Evolutionary conservation across 139 green algal genomes (phyloP).

Genomic region (Auxenochlorella pyrenoidosa): DNA sequence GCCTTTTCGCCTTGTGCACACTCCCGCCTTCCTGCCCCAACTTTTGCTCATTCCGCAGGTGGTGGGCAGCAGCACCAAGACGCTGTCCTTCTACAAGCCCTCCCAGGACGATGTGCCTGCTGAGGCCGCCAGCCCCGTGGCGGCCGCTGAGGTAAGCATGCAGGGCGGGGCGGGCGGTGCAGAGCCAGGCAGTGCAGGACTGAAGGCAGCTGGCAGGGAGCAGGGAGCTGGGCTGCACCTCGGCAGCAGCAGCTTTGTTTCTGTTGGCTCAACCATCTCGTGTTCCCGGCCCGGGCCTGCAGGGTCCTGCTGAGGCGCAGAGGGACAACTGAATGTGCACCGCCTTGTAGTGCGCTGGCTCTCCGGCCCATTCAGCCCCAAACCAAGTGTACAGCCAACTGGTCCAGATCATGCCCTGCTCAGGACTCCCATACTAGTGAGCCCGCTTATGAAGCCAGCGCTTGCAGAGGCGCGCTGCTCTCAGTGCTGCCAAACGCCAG

Average conservation of each 20-base stretch:
- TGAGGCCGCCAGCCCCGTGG: not conserved
- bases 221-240: no score
- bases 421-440: not conserved
- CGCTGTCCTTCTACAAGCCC: conserved; percentile 75
- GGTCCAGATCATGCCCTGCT: not conserved
- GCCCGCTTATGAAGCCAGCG: no score
- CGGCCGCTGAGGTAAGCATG: not conserved
- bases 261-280: no score
- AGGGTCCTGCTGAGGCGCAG: not conserved
- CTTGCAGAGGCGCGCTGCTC: not conserved
- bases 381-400: not conserved
- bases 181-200: no score
- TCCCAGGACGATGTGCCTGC: not conserved
- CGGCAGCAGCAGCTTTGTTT: no score
- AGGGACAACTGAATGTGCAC: not conserved
- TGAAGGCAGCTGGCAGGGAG: no score
- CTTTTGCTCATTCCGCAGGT: conserved; percentile 8
- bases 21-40: not conserved
- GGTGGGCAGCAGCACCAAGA: conserved; percentile 72
- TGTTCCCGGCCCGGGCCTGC: not conserved
- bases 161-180: no score
- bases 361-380: no score
- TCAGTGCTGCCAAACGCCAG: no score
- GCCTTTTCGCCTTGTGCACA: not conserved
- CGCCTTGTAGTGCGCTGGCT: no score